Evolutionary conservation across 305 asterid species (phyloP).

Genomic region (Fraxinus nigra): DNA sequence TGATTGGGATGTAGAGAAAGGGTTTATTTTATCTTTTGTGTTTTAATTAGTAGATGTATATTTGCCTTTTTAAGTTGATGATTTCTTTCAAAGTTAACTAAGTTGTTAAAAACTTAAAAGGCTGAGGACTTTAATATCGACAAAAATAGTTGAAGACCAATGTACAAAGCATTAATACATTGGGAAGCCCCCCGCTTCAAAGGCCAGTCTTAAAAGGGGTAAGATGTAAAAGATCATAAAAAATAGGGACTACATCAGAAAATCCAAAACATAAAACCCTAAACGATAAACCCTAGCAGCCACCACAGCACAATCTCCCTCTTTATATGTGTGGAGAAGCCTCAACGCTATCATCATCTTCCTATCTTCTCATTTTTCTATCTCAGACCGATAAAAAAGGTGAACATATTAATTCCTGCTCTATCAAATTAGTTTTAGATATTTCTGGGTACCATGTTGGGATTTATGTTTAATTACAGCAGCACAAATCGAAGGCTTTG

Average conservation of each 20-base stretch:
- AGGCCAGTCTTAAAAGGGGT: background rate
- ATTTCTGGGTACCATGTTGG: background rate
- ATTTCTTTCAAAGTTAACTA: background rate
- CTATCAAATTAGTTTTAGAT: background rate
- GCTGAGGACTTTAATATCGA: background rate
- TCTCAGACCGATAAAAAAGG: background rate
- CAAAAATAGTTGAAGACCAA: background rate
- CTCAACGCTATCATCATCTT: background rate
- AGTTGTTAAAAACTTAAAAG: background rate
- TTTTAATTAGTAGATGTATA: no score
- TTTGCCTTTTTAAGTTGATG: no score
- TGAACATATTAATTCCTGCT: background rate
- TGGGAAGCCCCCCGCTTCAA: background rate
- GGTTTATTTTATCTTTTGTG: no score
- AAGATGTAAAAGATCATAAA: background rate
- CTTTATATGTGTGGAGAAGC: background rate
- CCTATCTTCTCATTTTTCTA: background rate
- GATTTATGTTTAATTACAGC: background rate
- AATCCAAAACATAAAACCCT: background rate
- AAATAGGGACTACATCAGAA: background rate
- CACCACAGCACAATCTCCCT: background rate
- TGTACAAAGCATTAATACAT: background rate
- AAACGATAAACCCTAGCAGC: background rate
- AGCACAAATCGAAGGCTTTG: slow-evolving; percentile 54
- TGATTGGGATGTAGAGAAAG: no score